phyloP scores from a whole-genome alignment of 345 rosid species.

The Sisymbrium irio region DNA sequence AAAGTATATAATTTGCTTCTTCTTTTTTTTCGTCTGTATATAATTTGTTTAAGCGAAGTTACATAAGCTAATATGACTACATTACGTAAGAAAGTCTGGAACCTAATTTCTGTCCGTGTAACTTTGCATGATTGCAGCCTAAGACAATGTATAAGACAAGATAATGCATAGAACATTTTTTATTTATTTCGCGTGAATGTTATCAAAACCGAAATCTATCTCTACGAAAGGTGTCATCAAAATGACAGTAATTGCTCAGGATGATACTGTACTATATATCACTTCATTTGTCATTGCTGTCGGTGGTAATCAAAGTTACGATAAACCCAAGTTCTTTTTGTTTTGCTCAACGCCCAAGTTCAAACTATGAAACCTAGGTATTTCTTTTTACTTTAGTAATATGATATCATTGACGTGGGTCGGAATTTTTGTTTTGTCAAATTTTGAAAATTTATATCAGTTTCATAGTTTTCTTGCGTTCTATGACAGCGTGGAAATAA shows the following conservation, averaged over 20 bases:
- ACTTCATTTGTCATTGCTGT: constrained; percentile 25
- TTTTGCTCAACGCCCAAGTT: neutral
- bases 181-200: constrained; percentile 17
- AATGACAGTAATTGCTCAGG: constrained; percentile 19
- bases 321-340: neutral
- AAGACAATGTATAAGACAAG: neutral
- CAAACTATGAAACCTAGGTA: neutral
- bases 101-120: neutral
- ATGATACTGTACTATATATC: constrained; percentile 9
- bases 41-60: no score
- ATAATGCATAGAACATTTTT: neutral
- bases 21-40: no score
- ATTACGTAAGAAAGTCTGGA: neutral
- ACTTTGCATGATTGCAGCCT: neutral
- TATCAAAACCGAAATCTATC: neutral
- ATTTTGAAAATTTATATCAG: constrained; percentile 3
- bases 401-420: neutral
- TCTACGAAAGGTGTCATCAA: constrained; percentile 13
- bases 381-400: no score
- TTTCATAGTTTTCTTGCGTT: constrained; percentile 3
- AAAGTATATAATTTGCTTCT: no score
- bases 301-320: constrained; percentile 18
- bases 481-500: constrained; percentile 14
- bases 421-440: neutral
- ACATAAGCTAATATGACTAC: no score